A percentile compares a stretch with the other conserved stretches of the same genome.
Evolutionary conservation across 306 rosid genomes (phyloP).

Genomic region (Purshia tridentata): DNA sequence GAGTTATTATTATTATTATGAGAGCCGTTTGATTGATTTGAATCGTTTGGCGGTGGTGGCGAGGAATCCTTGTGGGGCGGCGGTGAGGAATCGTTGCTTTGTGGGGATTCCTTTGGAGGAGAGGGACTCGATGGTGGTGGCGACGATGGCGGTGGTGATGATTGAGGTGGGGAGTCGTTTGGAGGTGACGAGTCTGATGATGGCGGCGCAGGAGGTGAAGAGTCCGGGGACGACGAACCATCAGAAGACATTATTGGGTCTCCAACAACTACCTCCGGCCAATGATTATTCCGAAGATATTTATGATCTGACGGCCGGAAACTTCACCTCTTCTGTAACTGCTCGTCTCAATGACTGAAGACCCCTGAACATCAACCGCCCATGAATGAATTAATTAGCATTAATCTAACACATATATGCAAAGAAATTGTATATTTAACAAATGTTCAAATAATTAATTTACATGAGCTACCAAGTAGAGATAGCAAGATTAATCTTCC

Average conservation of each 20-base stretch:
- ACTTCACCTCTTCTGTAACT: slow-evolving; percentile 38
- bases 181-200: slow-evolving; percentile 17
- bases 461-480: neutral
- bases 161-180: neutral
- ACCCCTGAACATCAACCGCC: slow-evolving; percentile 33
- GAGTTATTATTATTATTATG: no score
- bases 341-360: slow-evolving; percentile 35
- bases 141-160: slow-evolving; percentile 18
- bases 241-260: slow-evolving; percentile 48
- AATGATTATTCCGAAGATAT: slow-evolving; percentile 20
- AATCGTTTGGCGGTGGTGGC: neutral
- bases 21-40: no score
- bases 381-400: neutral
- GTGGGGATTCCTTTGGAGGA: slow-evolving; percentile 4
- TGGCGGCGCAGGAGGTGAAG: slow-evolving; percentile 19
- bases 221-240: slow-evolving; percentile 30
- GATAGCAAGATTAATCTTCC: neutral
- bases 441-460: neutral
- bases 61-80: no score
- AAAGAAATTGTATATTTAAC: neutral
- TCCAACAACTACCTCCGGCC: slow-evolving; percentile 39
- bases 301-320: slow-evolving; percentile 34
- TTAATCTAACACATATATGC: neutral
- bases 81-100: neutral
- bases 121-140: slow-evolving; percentile 16